These are phyloP conservation scores for Phytophthora constricta DNA, from an alignment of 352 stramenopile species.

Conservation along the genomic window DNA sequence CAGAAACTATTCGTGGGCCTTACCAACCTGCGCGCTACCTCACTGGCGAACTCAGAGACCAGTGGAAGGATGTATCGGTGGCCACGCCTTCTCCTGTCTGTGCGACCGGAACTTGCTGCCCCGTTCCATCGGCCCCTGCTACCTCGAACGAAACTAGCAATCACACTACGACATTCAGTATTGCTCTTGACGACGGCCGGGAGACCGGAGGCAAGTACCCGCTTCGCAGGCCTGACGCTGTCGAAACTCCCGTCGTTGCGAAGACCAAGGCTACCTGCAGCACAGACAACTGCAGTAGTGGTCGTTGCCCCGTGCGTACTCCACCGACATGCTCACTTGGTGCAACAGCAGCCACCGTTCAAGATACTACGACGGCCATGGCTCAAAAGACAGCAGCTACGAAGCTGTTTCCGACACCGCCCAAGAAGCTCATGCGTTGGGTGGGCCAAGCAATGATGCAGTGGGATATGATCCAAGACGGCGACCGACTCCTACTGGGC, in stretches of 20 bases:
- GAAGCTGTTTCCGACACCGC: slow-evolving; percentile 68
- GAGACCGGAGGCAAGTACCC: slow-evolving; percentile 63
- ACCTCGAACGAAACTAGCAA: slow-evolving; percentile 25
- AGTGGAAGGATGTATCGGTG: slow-evolving; percentile 43
- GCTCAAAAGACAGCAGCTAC: slow-evolving; percentile 53
- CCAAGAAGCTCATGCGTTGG: slow-evolving; percentile 78
- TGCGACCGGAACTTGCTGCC: slow-evolving; percentile 20
- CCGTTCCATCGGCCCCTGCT: slow-evolving; percentile 18
- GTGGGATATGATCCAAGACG: slow-evolving; percentile 96
- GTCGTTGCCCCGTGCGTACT: slow-evolving; percentile 14
- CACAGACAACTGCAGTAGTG: slow-evolving; percentile 29
- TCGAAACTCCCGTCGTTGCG: slow-evolving; percentile 9
- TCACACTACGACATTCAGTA: slow-evolving; percentile 21
- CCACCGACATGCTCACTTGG: slow-evolving; percentile 22
- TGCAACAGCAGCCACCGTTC: slow-evolving; percentile 32
- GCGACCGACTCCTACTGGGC: slow-evolving; percentile 94
- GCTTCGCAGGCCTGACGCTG: slow-evolving; percentile 29
- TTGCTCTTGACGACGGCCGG: slow-evolving; percentile 26
- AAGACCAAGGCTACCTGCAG: slow-evolving; percentile 22
- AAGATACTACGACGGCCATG: slow-evolving; percentile 51
- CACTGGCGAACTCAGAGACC: slow-evolving; percentile 44
- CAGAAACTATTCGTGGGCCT: slow-evolving; percentile 45
- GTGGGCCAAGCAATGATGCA: slow-evolving; percentile 93
- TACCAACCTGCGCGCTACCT: slow-evolving; percentile 62
- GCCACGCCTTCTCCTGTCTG: slow-evolving; percentile 15